Percentiles rank a stretch among this genome's conserved stretches.
Evolutionary conservation across 352 stramenopile species (phyloP).

Genomic region (Pythium myriotylum): DNA sequence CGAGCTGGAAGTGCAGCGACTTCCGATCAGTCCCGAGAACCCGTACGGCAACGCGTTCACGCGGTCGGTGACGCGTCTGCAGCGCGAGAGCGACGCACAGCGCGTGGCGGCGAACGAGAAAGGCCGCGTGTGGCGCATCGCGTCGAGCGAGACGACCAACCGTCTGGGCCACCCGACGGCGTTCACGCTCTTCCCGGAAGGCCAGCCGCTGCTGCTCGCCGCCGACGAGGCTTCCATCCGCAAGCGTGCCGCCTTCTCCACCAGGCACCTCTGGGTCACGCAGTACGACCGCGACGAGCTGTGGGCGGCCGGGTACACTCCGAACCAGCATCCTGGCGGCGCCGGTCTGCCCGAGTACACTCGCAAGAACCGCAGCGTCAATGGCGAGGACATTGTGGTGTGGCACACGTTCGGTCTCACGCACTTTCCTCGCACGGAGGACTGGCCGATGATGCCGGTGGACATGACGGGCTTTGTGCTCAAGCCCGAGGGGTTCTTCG

Average conservation of each 20-base stretch:
- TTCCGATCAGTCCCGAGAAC: conserved; percentile 45
- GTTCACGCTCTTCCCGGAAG: conserved; percentile 61
- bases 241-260: conserved; percentile 59
- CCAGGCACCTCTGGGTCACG: conserved; percentile 77
- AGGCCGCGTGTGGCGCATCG: conserved; percentile 61
- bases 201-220: conserved; percentile 56
- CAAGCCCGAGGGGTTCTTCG: conserved; percentile 70
- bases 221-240: conserved; percentile 48
- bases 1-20: conserved; percentile 56
- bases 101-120: conserved; percentile 46
- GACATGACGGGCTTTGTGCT: conserved; percentile 72
- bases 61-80: conserved; percentile 46
- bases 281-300: conserved; percentile 57
- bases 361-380: conserved; percentile 48
- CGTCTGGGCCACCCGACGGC: conserved; percentile 51
- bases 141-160: conserved; percentile 61
- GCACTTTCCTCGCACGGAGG: conserved; percentile 70
- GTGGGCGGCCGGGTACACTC: conserved; percentile 73
- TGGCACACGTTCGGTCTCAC: conserved; percentile 79
- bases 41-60: conserved; percentile 67
- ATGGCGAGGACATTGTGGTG: conserved; percentile 69
- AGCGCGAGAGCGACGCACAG: conserved; percentile 49
- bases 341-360: conserved; percentile 61
- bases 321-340: conserved; percentile 53
- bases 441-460: conserved; percentile 79